Base-by-base conservation (phyloP, 495 filamentous ascomycete genomes). In the Podospora sp. region DNA sequence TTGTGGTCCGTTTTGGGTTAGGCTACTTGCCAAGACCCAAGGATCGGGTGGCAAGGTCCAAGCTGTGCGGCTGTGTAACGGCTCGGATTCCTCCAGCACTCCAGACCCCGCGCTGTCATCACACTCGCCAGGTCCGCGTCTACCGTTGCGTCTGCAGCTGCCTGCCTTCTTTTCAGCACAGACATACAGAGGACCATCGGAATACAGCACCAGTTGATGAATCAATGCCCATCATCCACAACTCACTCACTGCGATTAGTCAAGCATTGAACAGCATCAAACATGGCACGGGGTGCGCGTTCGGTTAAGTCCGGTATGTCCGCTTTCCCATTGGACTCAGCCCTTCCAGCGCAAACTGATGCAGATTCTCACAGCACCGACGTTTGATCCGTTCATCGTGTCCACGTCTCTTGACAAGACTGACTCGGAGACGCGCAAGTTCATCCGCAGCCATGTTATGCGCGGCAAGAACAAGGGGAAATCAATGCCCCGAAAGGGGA, bases 381-480 rank as follows among this genome's bases (percentile, higher is more conserved):
- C 36, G 27, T 16, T 40, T 20, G 12, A 65, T 33, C 73, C 66
- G 29, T 80, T 78, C 68, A 68, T 77, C 46, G 71, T 75, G 9
- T 70, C 74, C 49, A 81, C 74, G 24, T 63, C 59, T 6, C 26
- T 64, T 21, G 65, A 71, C 60, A 76, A 81, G 63, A 36, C 69
- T 25, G 71, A 78, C 49, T 58, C 75, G 7, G 70, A 78, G 24
- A 58, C 72, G 46, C 77, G 80, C 50, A 81, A 75, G 66, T 63
- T 78, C 16, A 82, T 82, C 64, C 74, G 81, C 40, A 81, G 80
- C 65, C 78, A 82, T 75, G 82, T 83, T 1, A 85, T 84, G 83
- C 71, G 75, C 6, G 82, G 82, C 6, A 84, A 82, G 73, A 85
- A 85, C 63, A 71, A 70, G 40, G 73, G 67, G 6, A 68, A 65